phyloP scores from a whole-genome alignment of 2,329 filamentous ascomycete genomes.

The Cladophialophora chaetospira region DNA sequence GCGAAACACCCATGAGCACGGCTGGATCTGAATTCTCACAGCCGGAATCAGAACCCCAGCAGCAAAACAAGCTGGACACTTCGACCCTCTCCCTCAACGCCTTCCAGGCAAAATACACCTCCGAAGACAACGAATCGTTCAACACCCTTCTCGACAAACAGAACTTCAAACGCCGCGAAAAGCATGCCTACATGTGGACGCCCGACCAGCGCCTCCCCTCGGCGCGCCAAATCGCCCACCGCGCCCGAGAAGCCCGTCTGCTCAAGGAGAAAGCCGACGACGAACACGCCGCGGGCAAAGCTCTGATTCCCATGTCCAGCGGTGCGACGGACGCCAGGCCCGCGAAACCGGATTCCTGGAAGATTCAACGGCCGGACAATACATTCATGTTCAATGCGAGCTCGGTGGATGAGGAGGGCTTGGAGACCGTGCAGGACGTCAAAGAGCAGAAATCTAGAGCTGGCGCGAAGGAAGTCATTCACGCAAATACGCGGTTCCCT shows the following conservation, averaged over 20 bases:
- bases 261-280: constrained; percentile 63
- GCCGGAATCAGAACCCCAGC: constrained; percentile 42
- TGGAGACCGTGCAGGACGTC: constrained; percentile 64
- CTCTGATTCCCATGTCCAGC: constrained; percentile 61
- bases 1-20: constrained; percentile 59
- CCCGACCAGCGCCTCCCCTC: constrained; percentile 74
- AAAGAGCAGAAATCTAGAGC: constrained; percentile 72
- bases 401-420: constrained; percentile 53
- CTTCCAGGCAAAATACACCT: constrained; percentile 93
- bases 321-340: constrained; percentile 68
- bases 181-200: constrained; percentile 85
- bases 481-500: constrained; percentile 80
- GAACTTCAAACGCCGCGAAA: constrained; percentile 79
- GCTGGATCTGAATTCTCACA: constrained; percentile 39
- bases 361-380: constrained; percentile 69
- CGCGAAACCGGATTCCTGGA: constrained; percentile 77
- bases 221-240: constrained; percentile 61
- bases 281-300: constrained; percentile 50
- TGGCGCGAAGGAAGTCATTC: constrained; percentile 74
- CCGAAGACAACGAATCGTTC: constrained; percentile 97
- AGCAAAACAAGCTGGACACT: constrained; percentile 60
- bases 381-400: constrained; percentile 74
- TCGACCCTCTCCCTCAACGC: constrained; percentile 75
- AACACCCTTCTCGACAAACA: constrained; percentile 89
- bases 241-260: constrained; percentile 63